A percentile compares a stretch with the other conserved stretches of the same genome.
phyloP scores from a whole-genome alignment of 2,329 filamentous ascomycete species.

The Colletotrichum godetiae region DNA sequence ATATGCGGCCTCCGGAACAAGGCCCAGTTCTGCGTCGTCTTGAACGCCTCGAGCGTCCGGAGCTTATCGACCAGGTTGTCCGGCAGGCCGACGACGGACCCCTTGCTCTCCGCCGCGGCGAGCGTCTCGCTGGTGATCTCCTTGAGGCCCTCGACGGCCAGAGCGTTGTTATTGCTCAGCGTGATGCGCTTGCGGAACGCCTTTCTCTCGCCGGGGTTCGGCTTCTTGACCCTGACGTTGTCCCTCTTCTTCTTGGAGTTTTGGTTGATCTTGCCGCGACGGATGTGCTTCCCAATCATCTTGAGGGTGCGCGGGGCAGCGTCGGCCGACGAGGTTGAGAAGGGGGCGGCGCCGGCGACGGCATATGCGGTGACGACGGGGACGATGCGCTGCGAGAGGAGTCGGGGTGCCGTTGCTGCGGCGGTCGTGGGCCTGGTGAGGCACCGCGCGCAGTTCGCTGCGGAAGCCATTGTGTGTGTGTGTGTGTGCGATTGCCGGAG shows the following conservation, averaged over 20 bases:
- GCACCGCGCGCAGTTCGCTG: conserved; percentile 54
- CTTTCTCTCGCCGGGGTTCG: conserved; percentile 83
- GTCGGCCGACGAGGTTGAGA: conserved; percentile 51
- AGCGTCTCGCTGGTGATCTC: conserved; percentile 68
- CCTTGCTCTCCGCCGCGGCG: conserved; percentile 65
- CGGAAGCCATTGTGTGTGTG: conserved; percentile 49
- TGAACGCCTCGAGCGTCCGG: conserved; percentile 89
- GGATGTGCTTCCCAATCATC: conserved; percentile 36
- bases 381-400: conserved; percentile 47
- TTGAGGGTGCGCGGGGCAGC: conserved; percentile 36
- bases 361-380: conserved; percentile 42
- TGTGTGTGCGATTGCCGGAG: conserved; percentile 18
- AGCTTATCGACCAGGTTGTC: conserved; percentile 80
- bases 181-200: conserved; percentile 89
- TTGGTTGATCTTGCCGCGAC: conserved; percentile 36
- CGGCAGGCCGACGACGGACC: conserved; percentile 77
- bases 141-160: conserved; percentile 77
- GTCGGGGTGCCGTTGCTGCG: conserved; percentile 36
- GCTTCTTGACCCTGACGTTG: conserved; percentile 62
- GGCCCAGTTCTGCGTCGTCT: conserved; percentile 87
- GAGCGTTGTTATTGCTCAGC: conserved; percentile 92
- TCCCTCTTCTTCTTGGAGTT: conserved; percentile 59
- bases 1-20: conserved; percentile 86
- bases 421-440: conserved; percentile 49
- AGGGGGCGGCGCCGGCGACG: conserved; percentile 48